Conservation (phyloP, 2,329 filamentous ascomycete species). For the Ceratocystis harringtonii region DNA sequence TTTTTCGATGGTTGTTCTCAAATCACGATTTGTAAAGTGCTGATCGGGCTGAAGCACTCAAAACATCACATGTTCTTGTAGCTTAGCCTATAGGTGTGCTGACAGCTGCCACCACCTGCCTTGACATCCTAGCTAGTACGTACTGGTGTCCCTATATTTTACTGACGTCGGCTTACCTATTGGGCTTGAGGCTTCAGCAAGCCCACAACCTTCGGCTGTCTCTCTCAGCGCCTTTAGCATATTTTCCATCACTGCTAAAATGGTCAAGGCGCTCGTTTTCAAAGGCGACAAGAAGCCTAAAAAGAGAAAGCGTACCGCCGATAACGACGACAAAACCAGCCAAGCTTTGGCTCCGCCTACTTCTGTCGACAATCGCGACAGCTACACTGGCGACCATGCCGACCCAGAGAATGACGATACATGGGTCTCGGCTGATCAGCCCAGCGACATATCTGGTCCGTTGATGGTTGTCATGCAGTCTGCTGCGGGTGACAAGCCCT, state of each 20-base stretch:
- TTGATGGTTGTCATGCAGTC: constrained; percentile 57
- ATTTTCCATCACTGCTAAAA: constrained; percentile 25
- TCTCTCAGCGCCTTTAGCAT: neutral
- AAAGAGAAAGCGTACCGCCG: constrained; percentile 58
- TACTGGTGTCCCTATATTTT: too few species aligned
- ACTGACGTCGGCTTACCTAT: neutral
- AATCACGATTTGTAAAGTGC: neutral
- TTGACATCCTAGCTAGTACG: too few species aligned
- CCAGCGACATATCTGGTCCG: constrained; percentile 64
- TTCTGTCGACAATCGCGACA: constrained; percentile 2
- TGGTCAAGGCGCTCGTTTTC: constrained; percentile 85
- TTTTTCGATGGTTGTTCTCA: too few species aligned
- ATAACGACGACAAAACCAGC: constrained; percentile 18
- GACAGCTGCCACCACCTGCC: too few species aligned
- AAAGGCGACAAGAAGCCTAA: constrained; percentile 95
- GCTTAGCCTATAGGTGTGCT: too few species aligned
- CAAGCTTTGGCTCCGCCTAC: neutral
- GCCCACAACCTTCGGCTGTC: neutral
- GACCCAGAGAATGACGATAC: constrained; percentile 53
- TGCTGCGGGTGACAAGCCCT: constrained; percentile 50
- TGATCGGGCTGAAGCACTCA: neutral
- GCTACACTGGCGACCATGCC: constrained; percentile 18
- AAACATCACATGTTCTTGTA: neutral
- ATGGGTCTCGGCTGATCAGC: constrained; percentile 74
- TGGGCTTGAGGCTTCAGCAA: neutral